phyloP scores from a whole-genome alignment of 2,329 filamentous ascomycete species.

The Fusarium gaditjirri region DNA sequence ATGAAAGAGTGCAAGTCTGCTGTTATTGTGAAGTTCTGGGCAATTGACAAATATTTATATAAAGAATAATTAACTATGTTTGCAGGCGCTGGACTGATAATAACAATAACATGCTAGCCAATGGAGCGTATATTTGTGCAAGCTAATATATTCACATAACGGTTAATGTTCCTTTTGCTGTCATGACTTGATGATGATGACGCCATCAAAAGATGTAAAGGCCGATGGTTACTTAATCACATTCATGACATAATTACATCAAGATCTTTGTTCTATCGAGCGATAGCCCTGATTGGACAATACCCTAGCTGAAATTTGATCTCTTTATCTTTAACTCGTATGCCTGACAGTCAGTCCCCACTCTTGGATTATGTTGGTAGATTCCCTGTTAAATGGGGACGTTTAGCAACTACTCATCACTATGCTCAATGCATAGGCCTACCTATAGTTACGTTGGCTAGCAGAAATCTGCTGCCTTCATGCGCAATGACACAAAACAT shows the following conservation, averaged over 20 bases:
- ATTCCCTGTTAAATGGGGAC: rapidly evolving
- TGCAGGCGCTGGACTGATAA: not conserved
- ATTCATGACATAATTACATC: no score
- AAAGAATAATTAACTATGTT: no score
- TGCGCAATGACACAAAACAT: rapidly evolving
- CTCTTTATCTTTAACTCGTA: not conserved
- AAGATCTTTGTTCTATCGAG: not conserved
- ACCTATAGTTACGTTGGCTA: not conserved
- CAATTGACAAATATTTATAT: no score
- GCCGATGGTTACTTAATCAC: not conserved
- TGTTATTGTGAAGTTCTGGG: no score
- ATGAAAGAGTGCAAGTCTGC: no score
- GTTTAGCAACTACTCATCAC: not conserved
- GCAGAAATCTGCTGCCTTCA: not conserved
- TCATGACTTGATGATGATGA: not conserved
- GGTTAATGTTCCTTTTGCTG: not conserved
- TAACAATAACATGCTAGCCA: not conserved
- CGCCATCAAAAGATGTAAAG: not conserved
- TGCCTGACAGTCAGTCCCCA: no score
- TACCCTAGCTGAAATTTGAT: not conserved
- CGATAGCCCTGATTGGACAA: not conserved
- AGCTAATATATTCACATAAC: not conserved
- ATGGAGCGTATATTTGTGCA: not conserved
- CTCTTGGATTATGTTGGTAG: not conserved
- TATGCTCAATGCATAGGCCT: not conserved